Conservation (phyloP, 2,329 filamentous ascomycete genomes). For the Cladorrhinum sp. region DNA sequence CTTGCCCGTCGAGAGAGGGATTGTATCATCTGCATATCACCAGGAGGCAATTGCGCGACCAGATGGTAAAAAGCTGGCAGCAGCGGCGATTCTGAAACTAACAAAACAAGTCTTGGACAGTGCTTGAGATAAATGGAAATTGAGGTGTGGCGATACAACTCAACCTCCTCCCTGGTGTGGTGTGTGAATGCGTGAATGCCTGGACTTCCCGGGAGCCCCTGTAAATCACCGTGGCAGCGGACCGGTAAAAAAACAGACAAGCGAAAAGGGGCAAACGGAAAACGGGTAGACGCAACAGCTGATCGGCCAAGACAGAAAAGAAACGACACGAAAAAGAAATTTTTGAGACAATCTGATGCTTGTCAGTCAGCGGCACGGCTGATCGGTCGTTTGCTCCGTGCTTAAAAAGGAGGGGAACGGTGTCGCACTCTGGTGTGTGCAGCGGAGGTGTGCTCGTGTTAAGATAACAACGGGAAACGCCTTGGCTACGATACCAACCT, state of each 20-base stretch:
- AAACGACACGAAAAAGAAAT: slow-evolving; percentile 2
- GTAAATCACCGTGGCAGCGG: slow-evolving; percentile 16
- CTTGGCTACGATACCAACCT: slow-evolving; percentile 3
- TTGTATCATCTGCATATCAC: slow-evolving; percentile 51
- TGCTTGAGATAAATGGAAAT: slow-evolving; percentile 8
- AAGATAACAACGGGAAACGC: slow-evolving; percentile 13
- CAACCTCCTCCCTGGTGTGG: neutral
- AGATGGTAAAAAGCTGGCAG: slow-evolving; percentile 44
- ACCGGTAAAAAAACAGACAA: slow-evolving; percentile 11
- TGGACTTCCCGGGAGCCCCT: slow-evolving; percentile 11
- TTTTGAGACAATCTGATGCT: neutral
- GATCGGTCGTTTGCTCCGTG: slow-evolving; percentile 15
- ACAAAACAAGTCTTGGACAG: slow-evolving; percentile 17
- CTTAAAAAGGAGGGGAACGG: neutral
- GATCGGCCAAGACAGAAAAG: slow-evolving; percentile 9
- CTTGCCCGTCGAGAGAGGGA: slow-evolving; percentile 43
- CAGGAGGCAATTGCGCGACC: slow-evolving; percentile 52
- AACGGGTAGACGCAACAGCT: neutral
- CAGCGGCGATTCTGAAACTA: slow-evolving; percentile 40
- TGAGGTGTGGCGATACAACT: slow-evolving; percentile 1
- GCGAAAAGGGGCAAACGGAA: slow-evolving; percentile 1
- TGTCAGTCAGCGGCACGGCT: slow-evolving; percentile 7
- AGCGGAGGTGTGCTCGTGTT: slow-evolving; percentile 21
- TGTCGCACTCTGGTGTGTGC: neutral
- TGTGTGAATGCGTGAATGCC: slow-evolving; percentile 2